phyloP scores from a whole-genome alignment of 139 green algal species.

The Tetraselmis striata region DNA sequence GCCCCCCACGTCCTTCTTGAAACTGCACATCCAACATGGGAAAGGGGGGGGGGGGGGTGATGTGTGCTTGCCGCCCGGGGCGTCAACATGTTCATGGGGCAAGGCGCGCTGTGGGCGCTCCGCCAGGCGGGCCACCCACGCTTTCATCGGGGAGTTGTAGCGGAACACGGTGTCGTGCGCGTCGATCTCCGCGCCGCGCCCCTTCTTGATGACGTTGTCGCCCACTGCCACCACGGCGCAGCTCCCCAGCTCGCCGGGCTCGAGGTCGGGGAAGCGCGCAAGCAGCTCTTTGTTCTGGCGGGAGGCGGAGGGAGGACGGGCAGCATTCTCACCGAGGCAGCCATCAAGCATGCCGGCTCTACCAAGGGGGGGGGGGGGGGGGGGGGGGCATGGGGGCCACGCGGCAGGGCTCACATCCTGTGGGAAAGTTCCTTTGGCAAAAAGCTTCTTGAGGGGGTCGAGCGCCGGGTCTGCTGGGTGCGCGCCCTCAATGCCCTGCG shows the following conservation, averaged over 20 bases:
- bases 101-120: no score
- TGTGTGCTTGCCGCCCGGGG: no score
- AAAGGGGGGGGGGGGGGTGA: no score
- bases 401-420: not conserved
- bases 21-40: not conserved
- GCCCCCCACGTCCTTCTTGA: not conserved
- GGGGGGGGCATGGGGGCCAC: no score
- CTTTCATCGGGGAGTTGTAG: conserved; percentile 20
- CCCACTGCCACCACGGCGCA: conserved; percentile 1
- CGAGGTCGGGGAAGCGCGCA: not conserved
- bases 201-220: not conserved
- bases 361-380: no score
- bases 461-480: not conserved
- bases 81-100: no score
- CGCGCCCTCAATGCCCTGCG: not conserved
- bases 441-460: not conserved
- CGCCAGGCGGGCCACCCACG: not conserved
- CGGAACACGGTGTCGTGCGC: conserved; percentile 17
- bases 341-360: no score
- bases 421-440: not conserved
- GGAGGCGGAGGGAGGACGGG: no score
- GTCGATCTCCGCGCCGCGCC: conserved; percentile 8
- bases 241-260: not conserved
- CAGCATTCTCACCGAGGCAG: no score
- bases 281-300: not conserved